Evolutionary conservation across 768 basidiomycete species (phyloP).

Genomic region (Crassisporium funariophilum): DNA sequence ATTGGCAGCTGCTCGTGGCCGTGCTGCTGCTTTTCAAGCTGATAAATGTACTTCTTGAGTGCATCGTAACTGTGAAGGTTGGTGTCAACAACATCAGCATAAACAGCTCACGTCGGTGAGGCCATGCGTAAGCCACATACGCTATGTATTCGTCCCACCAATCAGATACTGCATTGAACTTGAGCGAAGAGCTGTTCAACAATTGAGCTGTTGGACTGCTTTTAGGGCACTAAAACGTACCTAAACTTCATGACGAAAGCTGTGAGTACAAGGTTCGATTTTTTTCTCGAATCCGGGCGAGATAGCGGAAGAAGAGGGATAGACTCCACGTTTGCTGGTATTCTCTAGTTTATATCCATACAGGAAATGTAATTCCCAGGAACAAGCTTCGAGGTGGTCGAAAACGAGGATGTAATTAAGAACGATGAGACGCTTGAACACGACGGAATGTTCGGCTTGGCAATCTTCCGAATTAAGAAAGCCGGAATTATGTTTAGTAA

Average conservation of each 20-base stretch:
- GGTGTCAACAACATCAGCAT: not conserved
- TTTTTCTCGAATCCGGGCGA: slow-evolving; percentile 20
- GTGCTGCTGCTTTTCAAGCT: slow-evolving; percentile 77
- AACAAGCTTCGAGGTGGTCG: not conserved
- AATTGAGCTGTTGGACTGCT: not conserved
- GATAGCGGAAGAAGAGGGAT: slow-evolving; percentile 39
- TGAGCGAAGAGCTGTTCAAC: slow-evolving; percentile 68
- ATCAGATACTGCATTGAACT: slow-evolving; percentile 89
- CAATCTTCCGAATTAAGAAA: too few relatives aligned
- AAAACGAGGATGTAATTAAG: too few relatives aligned
- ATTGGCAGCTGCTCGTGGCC: slow-evolving; percentile 35
- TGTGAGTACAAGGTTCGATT: slow-evolving; percentile 20
- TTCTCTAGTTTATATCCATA: slow-evolving; percentile 10
- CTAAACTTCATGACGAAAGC: slow-evolving; percentile 61
- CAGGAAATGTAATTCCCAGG: slow-evolving; percentile 8
- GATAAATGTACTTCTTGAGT: slow-evolving; percentile 84
- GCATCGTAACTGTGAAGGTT: slow-evolving; percentile 68
- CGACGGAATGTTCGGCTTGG: too few relatives aligned
- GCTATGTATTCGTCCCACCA: slow-evolving; percentile 94
- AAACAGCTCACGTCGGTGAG: too few relatives aligned
- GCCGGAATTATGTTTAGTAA: too few relatives aligned
- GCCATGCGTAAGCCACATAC: slow-evolving; percentile 46
- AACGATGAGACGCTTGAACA: too few relatives aligned
- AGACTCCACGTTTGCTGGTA: slow-evolving; percentile 35
- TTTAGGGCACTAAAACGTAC: slow-evolving; percentile 30